These are phyloP conservation scores for Danielia reshetovae DNA, from an alignment of 805 yeast genomes.

Conservation along the genomic window DNA sequence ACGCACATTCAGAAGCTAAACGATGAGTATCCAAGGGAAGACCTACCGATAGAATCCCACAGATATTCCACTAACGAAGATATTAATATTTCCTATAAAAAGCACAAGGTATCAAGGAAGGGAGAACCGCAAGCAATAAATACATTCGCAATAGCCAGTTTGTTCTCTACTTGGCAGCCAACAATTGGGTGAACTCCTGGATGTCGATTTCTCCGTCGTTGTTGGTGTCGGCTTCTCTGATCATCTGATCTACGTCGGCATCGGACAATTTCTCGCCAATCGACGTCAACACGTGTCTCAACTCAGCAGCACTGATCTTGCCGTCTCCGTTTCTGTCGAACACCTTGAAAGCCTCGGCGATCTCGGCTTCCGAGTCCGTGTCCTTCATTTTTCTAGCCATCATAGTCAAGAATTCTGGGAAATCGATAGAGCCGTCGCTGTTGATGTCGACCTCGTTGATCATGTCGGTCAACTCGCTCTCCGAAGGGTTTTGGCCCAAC, in stretches of 20 bases:
- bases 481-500: constrained; percentile 96
- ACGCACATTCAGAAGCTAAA: too few species aligned
- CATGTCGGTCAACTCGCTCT: constrained; percentile 92
- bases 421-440: constrained; percentile 72
- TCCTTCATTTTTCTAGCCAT: constrained; percentile 75
- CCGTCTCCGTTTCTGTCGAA: constrained; percentile 97
- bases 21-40: too few species aligned
- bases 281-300: constrained; percentile 93
- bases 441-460: constrained; percentile 96
- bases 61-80: too few species aligned
- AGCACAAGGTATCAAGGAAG: too few species aligned
- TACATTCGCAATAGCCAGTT: too few species aligned
- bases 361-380: constrained; percentile 95
- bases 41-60: too few species aligned
- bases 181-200: constrained; percentile 89
- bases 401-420: constrained; percentile 46
- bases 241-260: constrained; percentile 96
- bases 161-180: constrained; percentile 64
- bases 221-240: constrained; percentile 90
- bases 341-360: constrained; percentile 96
- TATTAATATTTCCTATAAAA: too few species aligned
- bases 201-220: constrained; percentile 97
- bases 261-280: constrained; percentile 96
- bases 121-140: too few species aligned
- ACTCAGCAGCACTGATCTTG: constrained; percentile 91